These are phyloP conservation scores for Panicum miliaceum DNA, from an alignment of 176 grass and related monocot genomes.

Conservation along the genomic window DNA sequence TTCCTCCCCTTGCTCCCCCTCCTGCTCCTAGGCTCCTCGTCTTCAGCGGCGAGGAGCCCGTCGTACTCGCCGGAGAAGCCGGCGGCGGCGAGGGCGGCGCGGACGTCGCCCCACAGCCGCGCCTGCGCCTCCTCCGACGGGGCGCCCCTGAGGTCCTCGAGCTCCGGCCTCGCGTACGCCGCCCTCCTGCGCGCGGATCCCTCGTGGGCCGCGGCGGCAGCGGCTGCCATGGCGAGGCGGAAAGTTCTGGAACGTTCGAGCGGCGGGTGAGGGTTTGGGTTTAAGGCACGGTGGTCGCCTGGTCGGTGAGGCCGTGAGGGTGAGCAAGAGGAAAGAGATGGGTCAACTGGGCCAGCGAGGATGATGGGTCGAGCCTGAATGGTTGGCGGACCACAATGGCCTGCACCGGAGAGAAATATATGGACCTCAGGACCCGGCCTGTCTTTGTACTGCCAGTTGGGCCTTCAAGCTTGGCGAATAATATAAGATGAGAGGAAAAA, in stretches of 20 bases:
- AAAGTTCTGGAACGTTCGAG: not conserved
- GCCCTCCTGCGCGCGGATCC: not conserved
- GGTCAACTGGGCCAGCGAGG: too few species aligned
- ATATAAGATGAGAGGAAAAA: too few species aligned
- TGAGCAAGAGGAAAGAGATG: not conserved
- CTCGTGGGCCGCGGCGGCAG: not conserved
- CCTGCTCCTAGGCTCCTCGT: constrained; percentile 30
- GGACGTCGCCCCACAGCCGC: constrained; percentile 56
- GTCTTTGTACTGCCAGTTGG: too few species aligned
- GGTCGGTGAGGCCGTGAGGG: too few species aligned
- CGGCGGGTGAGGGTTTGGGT: not conserved
- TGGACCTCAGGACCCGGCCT: too few species aligned
- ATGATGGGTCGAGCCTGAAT: too few species aligned
- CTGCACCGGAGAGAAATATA: too few species aligned
- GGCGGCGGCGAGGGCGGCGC: constrained; percentile 47
- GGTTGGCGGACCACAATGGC: too few species aligned
- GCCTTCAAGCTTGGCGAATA: too few species aligned
- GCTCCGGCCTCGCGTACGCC: constrained; percentile 49
- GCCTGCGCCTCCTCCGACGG: constrained; percentile 44
- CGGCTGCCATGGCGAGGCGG: not conserved
- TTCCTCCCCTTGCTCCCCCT: constrained; percentile 38
- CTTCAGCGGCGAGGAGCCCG: constrained; percentile 32
- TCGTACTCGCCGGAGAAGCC: constrained; percentile 58
- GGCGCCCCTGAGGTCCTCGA: constrained; percentile 50
- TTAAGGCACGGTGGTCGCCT: not conserved